These are phyloP conservation scores for Solidago caesia DNA, from an alignment of 129 eudicot genomes.

Conservation along the genomic window DNA sequence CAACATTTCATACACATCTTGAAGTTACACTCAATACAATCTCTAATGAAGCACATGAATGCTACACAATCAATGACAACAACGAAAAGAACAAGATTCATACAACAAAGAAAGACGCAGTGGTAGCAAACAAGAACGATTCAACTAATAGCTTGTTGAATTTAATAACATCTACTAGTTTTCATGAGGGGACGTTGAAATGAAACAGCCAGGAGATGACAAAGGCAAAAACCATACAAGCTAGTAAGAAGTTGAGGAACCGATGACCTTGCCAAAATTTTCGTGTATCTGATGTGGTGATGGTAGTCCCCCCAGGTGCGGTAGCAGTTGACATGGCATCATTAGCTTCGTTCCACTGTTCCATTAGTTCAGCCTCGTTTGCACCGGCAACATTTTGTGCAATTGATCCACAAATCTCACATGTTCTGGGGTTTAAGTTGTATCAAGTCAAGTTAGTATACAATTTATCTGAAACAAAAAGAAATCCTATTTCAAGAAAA, in stretches of 20 bases:
- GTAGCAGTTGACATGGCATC: slow-evolving; percentile 48
- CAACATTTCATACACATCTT: slow-evolving; percentile 33
- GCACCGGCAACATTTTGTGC: slow-evolving; percentile 86
- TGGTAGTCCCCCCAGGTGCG: slow-evolving; percentile 33
- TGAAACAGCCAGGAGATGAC: slow-evolving; percentile 96
- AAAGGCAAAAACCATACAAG: slow-evolving; percentile 97
- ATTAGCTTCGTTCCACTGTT: slow-evolving; percentile 66
- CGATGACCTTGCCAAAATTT: slow-evolving; percentile 90
- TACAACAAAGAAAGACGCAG: neutral
- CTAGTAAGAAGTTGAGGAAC: slow-evolving; percentile 84
- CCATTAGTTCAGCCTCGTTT: slow-evolving; percentile 57
- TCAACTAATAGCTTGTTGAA: slow-evolving; percentile 21
- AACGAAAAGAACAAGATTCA: slow-evolving; percentile 8
- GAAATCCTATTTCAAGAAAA: neutral
- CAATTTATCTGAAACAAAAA: neutral
- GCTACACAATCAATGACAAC: slow-evolving; percentile 24
- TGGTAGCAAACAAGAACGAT: slow-evolving; percentile 10
- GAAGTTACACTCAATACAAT: slow-evolving; percentile 19
- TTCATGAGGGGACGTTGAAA: slow-evolving; percentile 64
- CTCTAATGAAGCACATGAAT: slow-evolving; percentile 27
- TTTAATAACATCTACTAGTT: slow-evolving; percentile 14
- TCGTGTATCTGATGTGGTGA: slow-evolving; percentile 38
- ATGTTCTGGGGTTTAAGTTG: slow-evolving; percentile 51
- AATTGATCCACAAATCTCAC: slow-evolving; percentile 88
- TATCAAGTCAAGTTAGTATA: slow-evolving; percentile 21